phyloP scores from a whole-genome alignment of 768 basidiomycete genomes.

The Termitomyces sp. region DNA sequence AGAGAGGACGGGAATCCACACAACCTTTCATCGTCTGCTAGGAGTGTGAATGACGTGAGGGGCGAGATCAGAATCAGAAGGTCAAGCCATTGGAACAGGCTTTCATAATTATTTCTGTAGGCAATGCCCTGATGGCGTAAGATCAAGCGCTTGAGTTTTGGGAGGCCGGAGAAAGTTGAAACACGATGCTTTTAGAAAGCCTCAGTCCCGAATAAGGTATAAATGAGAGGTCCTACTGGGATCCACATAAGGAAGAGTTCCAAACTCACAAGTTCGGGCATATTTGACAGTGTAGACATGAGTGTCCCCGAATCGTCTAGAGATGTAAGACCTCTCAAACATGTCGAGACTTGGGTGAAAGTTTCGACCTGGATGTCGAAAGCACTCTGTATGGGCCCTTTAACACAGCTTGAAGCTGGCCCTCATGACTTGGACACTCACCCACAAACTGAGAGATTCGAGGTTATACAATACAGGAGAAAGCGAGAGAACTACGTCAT shows the following conservation, averaged over 20 bases:
- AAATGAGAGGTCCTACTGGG: neutral
- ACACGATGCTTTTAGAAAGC: neutral
- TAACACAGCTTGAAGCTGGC: neutral
- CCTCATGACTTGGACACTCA: neutral
- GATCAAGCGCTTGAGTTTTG: neutral
- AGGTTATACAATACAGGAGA: neutral
- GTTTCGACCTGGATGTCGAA: neutral
- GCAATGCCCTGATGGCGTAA: neutral
- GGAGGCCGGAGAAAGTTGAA: neutral
- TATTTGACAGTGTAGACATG: neutral
- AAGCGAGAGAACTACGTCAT: neutral
- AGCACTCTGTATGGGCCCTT: neutral
- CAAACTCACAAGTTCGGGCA: neutral
- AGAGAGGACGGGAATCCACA: neutral
- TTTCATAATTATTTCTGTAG: neutral
- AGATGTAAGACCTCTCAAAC: neutral
- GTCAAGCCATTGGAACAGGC: neutral
- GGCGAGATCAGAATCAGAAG: neutral
- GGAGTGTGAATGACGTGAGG: constrained; percentile 3
- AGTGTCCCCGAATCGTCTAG: neutral
- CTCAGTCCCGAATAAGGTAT: neutral
- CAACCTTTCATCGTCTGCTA: neutral
- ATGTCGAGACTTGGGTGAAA: neutral
- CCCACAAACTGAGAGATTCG: neutral
- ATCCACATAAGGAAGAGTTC: neutral